Evolutionary conservation across 1,284 basidiomycete species (phyloP).

Genomic region (Ceratobasidium theobromae): DNA sequence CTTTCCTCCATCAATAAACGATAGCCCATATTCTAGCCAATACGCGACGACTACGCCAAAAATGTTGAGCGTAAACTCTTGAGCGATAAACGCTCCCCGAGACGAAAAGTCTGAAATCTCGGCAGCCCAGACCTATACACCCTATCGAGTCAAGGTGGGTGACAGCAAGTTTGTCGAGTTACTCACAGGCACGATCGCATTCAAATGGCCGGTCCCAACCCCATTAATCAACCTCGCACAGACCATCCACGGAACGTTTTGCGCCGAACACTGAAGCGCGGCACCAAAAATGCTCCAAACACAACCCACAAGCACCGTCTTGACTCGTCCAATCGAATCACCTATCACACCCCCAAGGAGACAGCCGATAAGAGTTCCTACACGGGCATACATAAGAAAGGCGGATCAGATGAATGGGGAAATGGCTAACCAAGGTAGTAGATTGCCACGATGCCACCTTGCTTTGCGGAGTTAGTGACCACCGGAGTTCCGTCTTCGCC

Average conservation of each 20-base stretch:
- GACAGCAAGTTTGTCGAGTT: constrained; percentile 36
- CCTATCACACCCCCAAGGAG: constrained; percentile 52
- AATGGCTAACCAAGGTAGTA: constrained; percentile 32
- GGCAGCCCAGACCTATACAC: constrained; percentile 16
- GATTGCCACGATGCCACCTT: constrained; percentile 50
- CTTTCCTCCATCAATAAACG: constrained; percentile 51
- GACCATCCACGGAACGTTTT: constrained; percentile 55
- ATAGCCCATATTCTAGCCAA: constrained; percentile 56
- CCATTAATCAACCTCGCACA: constrained; percentile 56
- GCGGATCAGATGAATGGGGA: not conserved
- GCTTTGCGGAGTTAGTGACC: constrained; percentile 53
- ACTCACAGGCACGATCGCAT: constrained; percentile 57
- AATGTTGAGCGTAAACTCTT: constrained; percentile 50
- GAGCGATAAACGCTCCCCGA: constrained; percentile 44
- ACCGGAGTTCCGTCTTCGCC: constrained; percentile 51
- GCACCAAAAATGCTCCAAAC: constrained; percentile 53
- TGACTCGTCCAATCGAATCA: constrained; percentile 51
- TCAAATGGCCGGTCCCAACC: constrained; percentile 55
- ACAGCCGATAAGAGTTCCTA: constrained; percentile 52
- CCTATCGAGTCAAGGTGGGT: not conserved
- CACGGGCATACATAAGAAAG: constrained; percentile 20
- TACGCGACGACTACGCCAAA: constrained; percentile 58
- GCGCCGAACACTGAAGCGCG: constrained; percentile 54
- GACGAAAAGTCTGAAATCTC: constrained; percentile 40
- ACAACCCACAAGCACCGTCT: constrained; percentile 49